Conservation (phyloP, 805 yeast genomes). For the Osmozyma mogii region DNA sequence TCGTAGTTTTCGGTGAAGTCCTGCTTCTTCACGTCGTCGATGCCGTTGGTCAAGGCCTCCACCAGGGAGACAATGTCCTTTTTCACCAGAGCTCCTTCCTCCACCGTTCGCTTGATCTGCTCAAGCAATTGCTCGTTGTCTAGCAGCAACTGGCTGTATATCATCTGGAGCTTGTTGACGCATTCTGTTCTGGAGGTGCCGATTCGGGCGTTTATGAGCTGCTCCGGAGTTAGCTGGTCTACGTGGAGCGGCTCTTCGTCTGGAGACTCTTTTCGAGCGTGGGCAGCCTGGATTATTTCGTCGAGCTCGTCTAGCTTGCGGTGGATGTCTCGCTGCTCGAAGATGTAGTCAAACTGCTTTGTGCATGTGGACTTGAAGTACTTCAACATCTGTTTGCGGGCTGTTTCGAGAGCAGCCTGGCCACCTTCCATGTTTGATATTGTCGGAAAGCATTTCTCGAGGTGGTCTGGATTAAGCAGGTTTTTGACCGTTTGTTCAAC, state of each 20-base stretch:
- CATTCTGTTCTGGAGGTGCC: slow-evolving; percentile 14
- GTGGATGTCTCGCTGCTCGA: slow-evolving; percentile 40
- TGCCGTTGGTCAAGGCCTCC: slow-evolving; percentile 7
- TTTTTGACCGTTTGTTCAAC: slow-evolving; percentile 44
- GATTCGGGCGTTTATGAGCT: slow-evolving; percentile 26
- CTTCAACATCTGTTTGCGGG: slow-evolving; percentile 43
- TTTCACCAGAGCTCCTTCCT: slow-evolving; percentile 15
- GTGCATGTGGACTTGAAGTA: slow-evolving; percentile 44
- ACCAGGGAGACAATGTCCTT: slow-evolving; percentile 14
- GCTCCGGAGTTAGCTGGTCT: slow-evolving; percentile 22
- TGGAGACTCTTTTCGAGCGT: slow-evolving; percentile 15
- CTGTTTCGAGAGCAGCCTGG: slow-evolving; percentile 34
- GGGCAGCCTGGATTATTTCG: slow-evolving; percentile 37
- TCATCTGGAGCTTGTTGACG: slow-evolving; percentile 22
- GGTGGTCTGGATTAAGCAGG: slow-evolving; percentile 42
- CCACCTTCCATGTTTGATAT: slow-evolving; percentile 43
- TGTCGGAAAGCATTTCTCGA: slow-evolving; percentile 47
- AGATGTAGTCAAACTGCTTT: slow-evolving; percentile 48
- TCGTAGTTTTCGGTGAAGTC: slow-evolving; percentile 15
- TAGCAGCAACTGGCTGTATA: slow-evolving; percentile 26
- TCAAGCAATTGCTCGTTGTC: slow-evolving; percentile 25
- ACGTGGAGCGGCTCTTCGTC: slow-evolving; percentile 16
- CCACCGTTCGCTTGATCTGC: slow-evolving; percentile 15
- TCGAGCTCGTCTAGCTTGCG: slow-evolving; percentile 40
- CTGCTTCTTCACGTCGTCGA: slow-evolving; percentile 13